Conservation (phyloP, 2,329 filamentous ascomycete species). For the Verticillium albo-atrum region DNA sequence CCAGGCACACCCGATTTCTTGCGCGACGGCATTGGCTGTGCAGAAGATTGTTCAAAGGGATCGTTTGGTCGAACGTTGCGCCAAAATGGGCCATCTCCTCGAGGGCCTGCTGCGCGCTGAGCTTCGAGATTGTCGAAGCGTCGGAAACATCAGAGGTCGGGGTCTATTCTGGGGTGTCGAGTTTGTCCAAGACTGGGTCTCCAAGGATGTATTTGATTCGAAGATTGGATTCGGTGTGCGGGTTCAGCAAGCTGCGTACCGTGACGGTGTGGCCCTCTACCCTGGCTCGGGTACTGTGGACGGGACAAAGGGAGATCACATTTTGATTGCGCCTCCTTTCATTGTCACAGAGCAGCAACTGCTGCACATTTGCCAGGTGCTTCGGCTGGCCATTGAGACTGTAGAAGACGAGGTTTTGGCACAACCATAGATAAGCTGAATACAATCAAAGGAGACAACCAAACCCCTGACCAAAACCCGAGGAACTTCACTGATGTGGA, state of each 20-base stretch:
- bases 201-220: slow-evolving; percentile 29
- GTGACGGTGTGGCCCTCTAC: slow-evolving; percentile 26
- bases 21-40: slow-evolving; percentile 21
- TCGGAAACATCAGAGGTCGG: slow-evolving; percentile 34
- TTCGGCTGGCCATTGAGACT: background rate
- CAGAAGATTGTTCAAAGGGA: slow-evolving; percentile 29
- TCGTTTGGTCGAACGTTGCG: slow-evolving; percentile 25
- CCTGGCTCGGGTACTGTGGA: slow-evolving; percentile 58
- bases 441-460: background rate
- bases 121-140: slow-evolving; percentile 24
- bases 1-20: slow-evolving; percentile 19
- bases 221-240: slow-evolving; percentile 17
- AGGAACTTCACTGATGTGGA: too few species aligned
- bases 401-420: background rate
- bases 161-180: slow-evolving; percentile 44
- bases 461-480: too few species aligned
- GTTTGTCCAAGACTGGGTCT: slow-evolving; percentile 34
- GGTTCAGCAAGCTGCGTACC: slow-evolving; percentile 23
- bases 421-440: background rate
- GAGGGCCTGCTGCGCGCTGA: slow-evolving; percentile 18
- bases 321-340: slow-evolving; percentile 66
- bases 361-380: background rate
- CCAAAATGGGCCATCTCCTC: slow-evolving; percentile 23
- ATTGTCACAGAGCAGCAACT: slow-evolving; percentile 41
- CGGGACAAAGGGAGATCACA: slow-evolving; percentile 61